Percentiles rank a stretch among this genome's conserved stretches.
phyloP scores from a whole-genome alignment of 441 rosid species.

The Geranium incanum region DNA sequence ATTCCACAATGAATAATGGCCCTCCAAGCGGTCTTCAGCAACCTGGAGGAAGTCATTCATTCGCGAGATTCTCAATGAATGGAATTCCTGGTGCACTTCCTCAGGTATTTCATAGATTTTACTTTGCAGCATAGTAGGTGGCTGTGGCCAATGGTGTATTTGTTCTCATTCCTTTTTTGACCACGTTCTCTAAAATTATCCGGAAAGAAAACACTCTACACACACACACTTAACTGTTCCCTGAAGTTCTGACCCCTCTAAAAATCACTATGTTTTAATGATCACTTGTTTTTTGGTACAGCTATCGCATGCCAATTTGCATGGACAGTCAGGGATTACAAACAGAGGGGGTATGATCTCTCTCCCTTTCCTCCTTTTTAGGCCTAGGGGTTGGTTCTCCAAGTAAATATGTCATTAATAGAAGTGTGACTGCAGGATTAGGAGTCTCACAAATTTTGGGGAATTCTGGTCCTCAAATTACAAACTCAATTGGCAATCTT shows the following conservation, averaged over 20 bases:
- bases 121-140: neutral
- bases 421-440: slow-evolving; percentile 67
- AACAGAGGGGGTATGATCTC: slow-evolving; percentile 82
- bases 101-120: slow-evolving; percentile 3
- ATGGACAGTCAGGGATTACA: slow-evolving; percentile 79
- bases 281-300: slow-evolving; percentile 19
- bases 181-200: neutral
- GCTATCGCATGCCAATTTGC: slow-evolving; percentile 77
- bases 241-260: neutral
- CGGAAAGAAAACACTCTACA: neutral
- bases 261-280: neutral
- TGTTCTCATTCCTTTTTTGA: neutral
- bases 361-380: slow-evolving; percentile 48
- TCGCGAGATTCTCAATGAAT: slow-evolving; percentile 7
- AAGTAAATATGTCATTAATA: slow-evolving; percentile 38
- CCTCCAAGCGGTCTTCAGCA: slow-evolving; percentile 10
- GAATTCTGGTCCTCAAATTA: slow-evolving; percentile 71
- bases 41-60: slow-evolving; percentile 10
- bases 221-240: neutral
- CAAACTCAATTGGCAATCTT: slow-evolving; percentile 85
- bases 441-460: slow-evolving; percentile 77
- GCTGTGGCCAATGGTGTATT: neutral
- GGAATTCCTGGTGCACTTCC: slow-evolving; percentile 10
- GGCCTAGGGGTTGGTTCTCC: slow-evolving; percentile 3
- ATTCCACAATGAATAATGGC: slow-evolving; percentile 9